phyloP scores from a whole-genome alignment of 768 basidiomycete genomes.

The Trametes villosa region DNA sequence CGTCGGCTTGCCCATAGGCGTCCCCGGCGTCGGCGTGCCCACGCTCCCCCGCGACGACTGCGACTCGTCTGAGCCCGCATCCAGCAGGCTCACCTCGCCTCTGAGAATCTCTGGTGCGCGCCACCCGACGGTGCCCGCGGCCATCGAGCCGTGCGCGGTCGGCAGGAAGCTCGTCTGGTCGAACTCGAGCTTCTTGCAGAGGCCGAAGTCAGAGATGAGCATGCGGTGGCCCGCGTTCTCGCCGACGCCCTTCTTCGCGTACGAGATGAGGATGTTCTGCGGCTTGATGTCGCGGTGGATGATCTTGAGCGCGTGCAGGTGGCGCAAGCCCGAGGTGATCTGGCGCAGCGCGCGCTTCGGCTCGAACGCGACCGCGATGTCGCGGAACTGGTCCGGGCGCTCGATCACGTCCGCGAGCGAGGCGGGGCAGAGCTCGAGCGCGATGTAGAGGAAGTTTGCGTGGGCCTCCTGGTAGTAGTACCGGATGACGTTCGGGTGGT shows the following conservation, averaged over 20 bases:
- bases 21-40: constrained; percentile 46
- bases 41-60: constrained; percentile 71
- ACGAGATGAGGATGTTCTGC: constrained; percentile 92
- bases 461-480: constrained; percentile 98
- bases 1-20: constrained; percentile 52
- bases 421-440: constrained; percentile 91
- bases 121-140: constrained; percentile 96
- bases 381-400: constrained; percentile 74
- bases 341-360: constrained; percentile 88
- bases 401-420: constrained; percentile 89
- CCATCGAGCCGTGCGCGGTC: constrained; percentile 86
- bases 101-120: constrained; percentile 94
- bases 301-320: constrained; percentile 92
- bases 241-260: constrained; percentile 57
- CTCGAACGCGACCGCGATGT: constrained; percentile 78
- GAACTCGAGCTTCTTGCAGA: constrained; percentile 92
- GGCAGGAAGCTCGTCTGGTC: constrained; percentile 98
- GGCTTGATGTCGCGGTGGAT: constrained; percentile 99
- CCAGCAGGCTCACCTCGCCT: constrained; percentile 93
- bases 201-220: constrained; percentile 96
- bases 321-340: constrained; percentile 84
- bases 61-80: constrained; percentile 62
- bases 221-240: constrained; percentile 64
- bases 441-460: constrained; percentile 95
- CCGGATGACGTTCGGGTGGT: constrained; percentile 97